Percentiles rank a stretch among this genome's conserved stretches.
Evolutionary conservation across 1,284 basidiomycete genomes (phyloP).

Genomic region (Trametes polyzona): DNA sequence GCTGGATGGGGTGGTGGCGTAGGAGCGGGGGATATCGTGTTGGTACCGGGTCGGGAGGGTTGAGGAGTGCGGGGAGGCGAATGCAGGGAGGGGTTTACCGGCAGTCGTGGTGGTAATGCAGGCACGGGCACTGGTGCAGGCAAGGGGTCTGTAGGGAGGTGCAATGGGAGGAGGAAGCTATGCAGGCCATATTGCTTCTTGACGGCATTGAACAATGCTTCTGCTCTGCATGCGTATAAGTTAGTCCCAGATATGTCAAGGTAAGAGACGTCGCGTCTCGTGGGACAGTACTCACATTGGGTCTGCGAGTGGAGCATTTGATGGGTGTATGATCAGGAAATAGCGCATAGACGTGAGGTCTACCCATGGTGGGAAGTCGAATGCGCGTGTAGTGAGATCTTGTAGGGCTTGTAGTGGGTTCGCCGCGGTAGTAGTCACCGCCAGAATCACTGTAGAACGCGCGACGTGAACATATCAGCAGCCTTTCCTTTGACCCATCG

Average conservation of each 20-base stretch:
- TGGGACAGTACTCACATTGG: no score
- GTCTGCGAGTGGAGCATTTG: conserved; percentile 67
- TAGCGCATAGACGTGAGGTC: conserved; percentile 70
- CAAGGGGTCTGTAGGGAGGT: conserved; percentile 56
- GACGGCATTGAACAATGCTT: conserved; percentile 77
- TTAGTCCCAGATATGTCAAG: not conserved
- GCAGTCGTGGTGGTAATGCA: conserved; percentile 65
- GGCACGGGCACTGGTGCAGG: conserved; percentile 70
- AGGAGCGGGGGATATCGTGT: conserved; percentile 15
- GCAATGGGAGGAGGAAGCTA: conserved; percentile 66
- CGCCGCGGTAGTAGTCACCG: conserved; percentile 74
- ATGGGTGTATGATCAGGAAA: conserved; percentile 75
- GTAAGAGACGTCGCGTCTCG: conserved; percentile 44
- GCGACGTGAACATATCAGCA: not conserved
- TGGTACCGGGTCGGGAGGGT: conserved; percentile 15
- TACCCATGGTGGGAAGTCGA: conserved; percentile 78
- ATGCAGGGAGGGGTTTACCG: conserved; percentile 45
- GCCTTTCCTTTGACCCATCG: not conserved
- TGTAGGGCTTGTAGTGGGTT: conserved; percentile 80
- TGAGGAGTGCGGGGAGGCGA: conserved; percentile 32
- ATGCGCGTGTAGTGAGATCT: conserved; percentile 61
- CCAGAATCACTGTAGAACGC: conserved; percentile 62
- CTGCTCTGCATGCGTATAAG: conserved; percentile 52
- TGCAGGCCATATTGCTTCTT: conserved; percentile 84
- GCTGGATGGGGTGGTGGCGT: conserved; percentile 17